Conservation (phyloP, 805 yeast genomes). For the Ogataea glucozyma region DNA sequence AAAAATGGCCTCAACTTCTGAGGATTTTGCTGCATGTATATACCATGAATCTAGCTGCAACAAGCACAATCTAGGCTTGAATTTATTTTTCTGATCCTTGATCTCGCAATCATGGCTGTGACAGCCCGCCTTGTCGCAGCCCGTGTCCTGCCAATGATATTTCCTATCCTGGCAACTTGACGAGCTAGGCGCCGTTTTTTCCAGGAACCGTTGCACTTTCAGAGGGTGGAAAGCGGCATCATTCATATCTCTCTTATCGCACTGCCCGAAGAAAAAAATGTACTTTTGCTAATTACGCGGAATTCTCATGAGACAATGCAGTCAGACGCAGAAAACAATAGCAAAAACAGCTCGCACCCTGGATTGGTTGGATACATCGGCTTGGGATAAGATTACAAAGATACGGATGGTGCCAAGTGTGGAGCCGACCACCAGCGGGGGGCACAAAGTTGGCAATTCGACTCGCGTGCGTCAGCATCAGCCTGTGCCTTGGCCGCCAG, state of each 20-base stretch:
- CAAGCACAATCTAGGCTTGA: too few relatives aligned
- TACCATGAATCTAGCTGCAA: too few relatives aligned
- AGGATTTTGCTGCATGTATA: constrained; percentile 3
- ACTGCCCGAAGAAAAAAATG: neutral
- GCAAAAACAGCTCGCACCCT: neutral
- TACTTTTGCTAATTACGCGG: neutral
- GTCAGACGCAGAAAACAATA: neutral
- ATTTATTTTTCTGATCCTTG: too few relatives aligned
- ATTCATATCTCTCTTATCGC: constrained; percentile 1
- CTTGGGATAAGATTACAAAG: neutral
- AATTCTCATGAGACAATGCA: neutral
- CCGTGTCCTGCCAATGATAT: too few relatives aligned
- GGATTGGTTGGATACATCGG: neutral
- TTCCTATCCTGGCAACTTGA: constrained; percentile 10
- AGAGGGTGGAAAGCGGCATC: constrained; percentile 5
- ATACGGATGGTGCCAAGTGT: neutral
- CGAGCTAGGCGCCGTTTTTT: neutral
- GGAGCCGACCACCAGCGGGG: neutral
- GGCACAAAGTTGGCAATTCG: too few relatives aligned
- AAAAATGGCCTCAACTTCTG: too few relatives aligned
- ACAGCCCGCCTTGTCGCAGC: neutral
- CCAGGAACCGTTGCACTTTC: neutral
- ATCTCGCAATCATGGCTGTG: neutral
- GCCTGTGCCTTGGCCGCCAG: too few relatives aligned
- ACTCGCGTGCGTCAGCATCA: too few relatives aligned